Percentiles rank a stretch among this genome's conserved stretches.
These are phyloP conservation scores for Eutrema yunnanense DNA, from an alignment of 345 rosid species.

Conservation along the genomic window DNA sequence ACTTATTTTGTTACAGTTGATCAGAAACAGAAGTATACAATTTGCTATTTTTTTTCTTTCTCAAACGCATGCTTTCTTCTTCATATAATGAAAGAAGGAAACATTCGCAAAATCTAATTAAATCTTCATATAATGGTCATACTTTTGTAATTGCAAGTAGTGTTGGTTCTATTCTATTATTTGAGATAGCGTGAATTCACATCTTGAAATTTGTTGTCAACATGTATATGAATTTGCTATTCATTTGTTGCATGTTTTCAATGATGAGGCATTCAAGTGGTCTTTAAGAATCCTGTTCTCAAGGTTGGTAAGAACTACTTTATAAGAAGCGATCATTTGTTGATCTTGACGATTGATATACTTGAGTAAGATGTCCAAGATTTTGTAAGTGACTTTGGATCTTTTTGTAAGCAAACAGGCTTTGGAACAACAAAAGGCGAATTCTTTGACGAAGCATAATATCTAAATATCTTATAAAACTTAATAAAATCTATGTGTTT, in stretches of 20 bases:
- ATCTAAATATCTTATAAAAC: too few relatives aligned
- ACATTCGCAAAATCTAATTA: too few relatives aligned
- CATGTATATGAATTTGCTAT: conserved; percentile 15
- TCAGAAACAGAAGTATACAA: neutral
- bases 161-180: neutral
- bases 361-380: neutral
- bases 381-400: too few relatives aligned
- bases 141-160: neutral
- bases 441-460: too few relatives aligned
- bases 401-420: too few relatives aligned
- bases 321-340: neutral
- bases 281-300: conserved; percentile 95
- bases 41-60: too few relatives aligned
- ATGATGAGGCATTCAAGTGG: conserved; percentile 87
- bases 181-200: neutral
- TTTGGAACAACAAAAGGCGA: too few relatives aligned
- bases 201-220: neutral
- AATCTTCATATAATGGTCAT: too few relatives aligned
- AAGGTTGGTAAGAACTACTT: conserved; percentile 63
- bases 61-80: too few relatives aligned
- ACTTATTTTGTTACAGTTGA: neutral
- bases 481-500: too few relatives aligned
- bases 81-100: too few relatives aligned
- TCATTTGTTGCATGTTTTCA: conserved; percentile 56
- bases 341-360: neutral